Conservation (phyloP, 306 rosid species). For the Sphenostylis stenocarpa region DNA sequence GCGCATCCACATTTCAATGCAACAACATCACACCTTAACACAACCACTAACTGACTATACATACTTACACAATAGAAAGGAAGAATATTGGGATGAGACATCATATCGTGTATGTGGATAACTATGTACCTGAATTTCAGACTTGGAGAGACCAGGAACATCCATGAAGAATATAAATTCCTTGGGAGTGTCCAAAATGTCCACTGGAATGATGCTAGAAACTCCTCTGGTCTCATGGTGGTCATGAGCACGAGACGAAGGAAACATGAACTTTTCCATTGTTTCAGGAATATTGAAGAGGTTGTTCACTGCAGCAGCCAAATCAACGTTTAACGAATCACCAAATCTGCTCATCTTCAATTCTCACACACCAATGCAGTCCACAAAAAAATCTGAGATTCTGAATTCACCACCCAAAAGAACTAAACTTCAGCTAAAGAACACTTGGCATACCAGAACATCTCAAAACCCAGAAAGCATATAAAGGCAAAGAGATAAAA, state of each 20-base stretch:
- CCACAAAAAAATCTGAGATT: neutral
- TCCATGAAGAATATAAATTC: constrained; percentile 61
- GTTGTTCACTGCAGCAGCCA: constrained; percentile 42
- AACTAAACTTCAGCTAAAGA: neutral
- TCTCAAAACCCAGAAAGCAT: neutral
- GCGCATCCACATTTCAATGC: neutral
- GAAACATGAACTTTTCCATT: constrained; percentile 37
- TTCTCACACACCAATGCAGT: neutral
- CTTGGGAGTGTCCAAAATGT: constrained; percentile 59
- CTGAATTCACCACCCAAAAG: neutral
- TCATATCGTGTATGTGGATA: neutral
- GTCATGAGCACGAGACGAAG: constrained; percentile 29
- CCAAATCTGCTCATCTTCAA: constrained; percentile 43
- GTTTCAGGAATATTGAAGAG: constrained; percentile 50
- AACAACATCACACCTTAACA: neutral
- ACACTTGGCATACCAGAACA: neutral
- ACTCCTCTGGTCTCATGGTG: constrained; percentile 30
- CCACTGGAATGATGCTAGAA: constrained; percentile 47
- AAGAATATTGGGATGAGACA: neutral
- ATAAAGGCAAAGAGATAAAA: no score
- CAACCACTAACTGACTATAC: neutral
- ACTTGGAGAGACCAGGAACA: constrained; percentile 70
- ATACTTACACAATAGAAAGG: neutral
- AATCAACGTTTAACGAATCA: constrained; percentile 37
- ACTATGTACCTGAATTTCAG: constrained; percentile 61